These are phyloP conservation scores for Metschnikowia colocasiae DNA, from an alignment of 805 yeast species.

Conservation along the genomic window DNA sequence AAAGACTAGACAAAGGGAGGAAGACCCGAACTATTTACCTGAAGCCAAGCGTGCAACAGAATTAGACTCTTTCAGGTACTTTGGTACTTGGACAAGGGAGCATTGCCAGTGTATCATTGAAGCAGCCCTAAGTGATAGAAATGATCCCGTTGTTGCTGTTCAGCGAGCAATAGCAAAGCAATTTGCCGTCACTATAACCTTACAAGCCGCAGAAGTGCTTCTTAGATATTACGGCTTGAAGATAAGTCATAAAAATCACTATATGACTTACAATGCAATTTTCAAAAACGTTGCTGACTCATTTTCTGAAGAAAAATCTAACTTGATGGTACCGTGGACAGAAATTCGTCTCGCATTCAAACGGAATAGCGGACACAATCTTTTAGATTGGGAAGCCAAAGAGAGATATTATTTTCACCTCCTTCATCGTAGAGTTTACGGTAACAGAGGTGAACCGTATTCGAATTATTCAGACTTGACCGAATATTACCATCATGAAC, in stretches of 20 bases:
- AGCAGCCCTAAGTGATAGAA: slow-evolving; percentile 8
- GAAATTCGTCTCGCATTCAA: slow-evolving; percentile 12
- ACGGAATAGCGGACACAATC: slow-evolving; percentile 6
- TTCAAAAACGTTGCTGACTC: slow-evolving; percentile 14
- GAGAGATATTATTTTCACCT: slow-evolving; percentile 14
- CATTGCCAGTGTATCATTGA: slow-evolving; percentile 12
- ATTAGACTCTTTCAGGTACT: slow-evolving; percentile 4
- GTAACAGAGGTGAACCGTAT: slow-evolving; percentile 16
- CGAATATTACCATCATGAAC: slow-evolving; percentile 5
- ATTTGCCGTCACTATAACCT: slow-evolving; percentile 7
- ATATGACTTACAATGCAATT: slow-evolving; percentile 12
- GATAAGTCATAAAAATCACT: slow-evolving; percentile 6
- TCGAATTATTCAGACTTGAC: slow-evolving; percentile 13
- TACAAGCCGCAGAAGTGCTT: slow-evolving; percentile 16
- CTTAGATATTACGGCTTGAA: slow-evolving; percentile 17
- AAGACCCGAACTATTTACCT: neutral
- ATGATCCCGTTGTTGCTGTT: slow-evolving; percentile 7
- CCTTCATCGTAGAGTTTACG: slow-evolving; percentile 17
- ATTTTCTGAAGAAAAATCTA: slow-evolving; percentile 7
- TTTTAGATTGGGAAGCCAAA: slow-evolving; percentile 18
- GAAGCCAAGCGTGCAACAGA: neutral
- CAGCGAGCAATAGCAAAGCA: slow-evolving; percentile 8
- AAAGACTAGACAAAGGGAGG: neutral
- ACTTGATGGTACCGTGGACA: slow-evolving; percentile 17
- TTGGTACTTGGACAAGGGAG: slow-evolving; percentile 15